Evolutionary conservation across 2,329 filamentous ascomycete species (phyloP).

Genomic region (Aspergillus fumigatiaffinis): DNA sequence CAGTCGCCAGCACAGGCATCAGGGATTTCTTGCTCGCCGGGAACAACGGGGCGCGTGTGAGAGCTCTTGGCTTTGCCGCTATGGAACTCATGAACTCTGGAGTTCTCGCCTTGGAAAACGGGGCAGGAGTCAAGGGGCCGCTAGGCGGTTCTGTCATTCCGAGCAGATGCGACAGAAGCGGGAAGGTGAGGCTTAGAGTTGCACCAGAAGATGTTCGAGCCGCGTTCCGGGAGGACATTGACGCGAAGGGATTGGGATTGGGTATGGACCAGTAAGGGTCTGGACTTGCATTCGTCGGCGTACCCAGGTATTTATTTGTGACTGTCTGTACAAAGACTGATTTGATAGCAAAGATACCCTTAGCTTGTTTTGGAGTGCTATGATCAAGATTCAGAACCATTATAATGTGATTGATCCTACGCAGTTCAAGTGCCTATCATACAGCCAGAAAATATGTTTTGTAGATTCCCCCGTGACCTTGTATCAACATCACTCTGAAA

Average conservation of each 20-base stretch:
- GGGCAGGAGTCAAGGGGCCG: slow-evolving; percentile 22
- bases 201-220: slow-evolving; percentile 87
- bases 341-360: slow-evolving; percentile 7
- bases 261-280: slow-evolving; percentile 29
- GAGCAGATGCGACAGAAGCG: slow-evolving; percentile 73
- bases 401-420: neutral
- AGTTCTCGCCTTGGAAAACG: slow-evolving; percentile 72
- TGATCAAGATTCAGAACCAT: neutral
- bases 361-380: neutral
- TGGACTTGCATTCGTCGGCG: neutral
- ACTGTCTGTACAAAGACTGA: neutral
- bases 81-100: slow-evolving; percentile 83
- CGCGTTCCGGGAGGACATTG: slow-evolving; percentile 81
- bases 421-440: slow-evolving; percentile 4
- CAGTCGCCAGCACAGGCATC: slow-evolving; percentile 49
- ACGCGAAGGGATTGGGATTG: slow-evolving; percentile 76
- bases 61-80: slow-evolving; percentile 67
- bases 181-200: slow-evolving; percentile 79
- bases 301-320: neutral
- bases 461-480: slow-evolving; percentile 6
- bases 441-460: slow-evolving; percentile 10
- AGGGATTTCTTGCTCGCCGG: slow-evolving; percentile 56
- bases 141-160: slow-evolving; percentile 46
- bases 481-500: slow-evolving; percentile 6
- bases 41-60: slow-evolving; percentile 44